phyloP scores from a whole-genome alignment of 2,329 filamentous ascomycete species.

The Colletotrichum zoysiae region DNA sequence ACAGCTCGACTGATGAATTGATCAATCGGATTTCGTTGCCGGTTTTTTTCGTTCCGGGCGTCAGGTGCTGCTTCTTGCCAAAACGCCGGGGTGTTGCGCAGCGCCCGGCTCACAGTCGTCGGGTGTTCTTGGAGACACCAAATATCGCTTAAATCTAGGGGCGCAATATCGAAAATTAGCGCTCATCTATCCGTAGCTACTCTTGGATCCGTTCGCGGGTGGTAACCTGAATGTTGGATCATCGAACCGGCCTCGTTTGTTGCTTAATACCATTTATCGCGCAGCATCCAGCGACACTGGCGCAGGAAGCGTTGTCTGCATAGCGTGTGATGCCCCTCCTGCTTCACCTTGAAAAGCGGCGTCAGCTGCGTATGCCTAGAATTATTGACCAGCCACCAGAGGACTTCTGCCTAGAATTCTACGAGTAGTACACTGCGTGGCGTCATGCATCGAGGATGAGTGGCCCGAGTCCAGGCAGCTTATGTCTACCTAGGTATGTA shows the following conservation, averaged over 20 bases:
- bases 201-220: background rate
- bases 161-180: background rate
- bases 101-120: background rate
- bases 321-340: too few relatives aligned
- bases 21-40: constrained; percentile 2
- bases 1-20: constrained; percentile 6
- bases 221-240: background rate
- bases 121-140: constrained; percentile 10
- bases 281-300: background rate
- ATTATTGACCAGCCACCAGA: background rate
- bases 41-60: constrained; percentile 4
- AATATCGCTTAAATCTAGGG: background rate
- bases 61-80: constrained; percentile 20
- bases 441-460: background rate
- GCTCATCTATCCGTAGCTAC: background rate
- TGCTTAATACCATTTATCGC: background rate
- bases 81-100: constrained; percentile 14
- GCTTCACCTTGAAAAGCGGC: background rate
- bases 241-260: background rate
- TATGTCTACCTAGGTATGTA: too few relatives aligned
- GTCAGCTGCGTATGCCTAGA: background rate
- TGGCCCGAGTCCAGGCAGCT: background rate
- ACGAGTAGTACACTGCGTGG: background rate
- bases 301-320: background rate
- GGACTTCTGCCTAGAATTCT: constrained; percentile 8